phyloP scores from a whole-genome alignment of 2,329 filamentous ascomycete species.

The Phaeosphaeriaceae sp. region DNA sequence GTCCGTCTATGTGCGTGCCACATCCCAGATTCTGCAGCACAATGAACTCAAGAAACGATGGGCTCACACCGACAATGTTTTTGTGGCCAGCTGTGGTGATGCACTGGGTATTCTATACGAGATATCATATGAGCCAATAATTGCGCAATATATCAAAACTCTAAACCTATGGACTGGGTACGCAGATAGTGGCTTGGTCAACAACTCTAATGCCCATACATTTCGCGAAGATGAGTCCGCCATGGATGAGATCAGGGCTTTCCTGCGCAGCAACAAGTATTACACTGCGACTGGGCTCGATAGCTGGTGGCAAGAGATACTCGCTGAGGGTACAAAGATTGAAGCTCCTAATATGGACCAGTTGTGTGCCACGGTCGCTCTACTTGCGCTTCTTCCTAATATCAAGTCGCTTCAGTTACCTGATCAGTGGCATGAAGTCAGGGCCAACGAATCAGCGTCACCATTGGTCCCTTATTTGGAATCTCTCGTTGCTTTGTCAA shows the following conservation, averaged over 20 bases:
- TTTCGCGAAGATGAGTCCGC: conserved; percentile 28
- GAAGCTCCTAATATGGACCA: conserved; percentile 20
- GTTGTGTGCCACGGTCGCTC: conserved; percentile 30
- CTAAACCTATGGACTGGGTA: conserved; percentile 36
- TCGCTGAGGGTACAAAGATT: conserved; percentile 25
- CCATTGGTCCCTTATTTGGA: conserved; percentile 26
- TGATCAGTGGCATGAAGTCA: conserved; percentile 36
- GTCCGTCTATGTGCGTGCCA: conserved; percentile 32
- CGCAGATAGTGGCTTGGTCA: conserved; percentile 5
- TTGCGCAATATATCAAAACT: conserved; percentile 38
- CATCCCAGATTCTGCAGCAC: conserved; percentile 34
- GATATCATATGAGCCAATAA: conserved; percentile 34
- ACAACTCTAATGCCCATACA: conserved; percentile 1
- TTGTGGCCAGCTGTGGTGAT: conserved; percentile 19
- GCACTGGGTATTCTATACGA: conserved; percentile 32
- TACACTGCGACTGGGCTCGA: conserved; percentile 24
- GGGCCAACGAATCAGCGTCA: conserved; percentile 21
- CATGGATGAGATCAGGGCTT: conserved; percentile 26
- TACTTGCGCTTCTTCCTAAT: conserved; percentile 39
- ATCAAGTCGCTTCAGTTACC: conserved; percentile 36
- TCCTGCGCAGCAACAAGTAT: conserved; percentile 23
- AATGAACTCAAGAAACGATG: conserved; percentile 35
- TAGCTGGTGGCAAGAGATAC: conserved; percentile 36
- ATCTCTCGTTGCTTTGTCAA: conserved; percentile 23
- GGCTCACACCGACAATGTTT: conserved; percentile 27